Conservation (phyloP, 345 rosid genomes). For the Boechera retrofracta region DNA sequence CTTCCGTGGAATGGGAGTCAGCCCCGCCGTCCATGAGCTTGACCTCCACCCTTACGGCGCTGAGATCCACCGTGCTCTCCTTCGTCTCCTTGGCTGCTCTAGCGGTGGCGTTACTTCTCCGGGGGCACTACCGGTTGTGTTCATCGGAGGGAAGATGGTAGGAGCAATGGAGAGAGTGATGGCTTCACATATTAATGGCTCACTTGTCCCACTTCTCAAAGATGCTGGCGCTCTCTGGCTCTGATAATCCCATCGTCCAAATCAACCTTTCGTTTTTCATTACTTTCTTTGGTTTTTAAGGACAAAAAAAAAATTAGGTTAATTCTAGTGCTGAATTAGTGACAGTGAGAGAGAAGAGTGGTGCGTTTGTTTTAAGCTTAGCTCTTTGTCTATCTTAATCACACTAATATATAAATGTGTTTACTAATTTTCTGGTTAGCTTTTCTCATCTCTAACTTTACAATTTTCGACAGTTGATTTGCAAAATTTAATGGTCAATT, state of each 20-base stretch:
- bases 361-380: slow-evolving; percentile 43
- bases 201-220: slow-evolving; percentile 86
- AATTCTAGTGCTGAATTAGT: slow-evolving; percentile 27
- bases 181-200: slow-evolving; percentile 92
- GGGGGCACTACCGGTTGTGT: slow-evolving; percentile 63
- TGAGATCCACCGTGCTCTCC: slow-evolving; percentile 48
- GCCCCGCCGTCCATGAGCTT: slow-evolving; percentile 82
- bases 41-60: slow-evolving; percentile 57
- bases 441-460: slow-evolving; percentile 6
- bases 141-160: slow-evolving; percentile 84
- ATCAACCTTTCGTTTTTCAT: neutral
- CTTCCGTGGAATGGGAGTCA: slow-evolving; percentile 84
- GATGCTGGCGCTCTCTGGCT: slow-evolving; percentile 99
- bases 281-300: neutral
- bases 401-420: slow-evolving; percentile 18
- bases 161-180: slow-evolving; percentile 89
- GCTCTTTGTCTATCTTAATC: slow-evolving; percentile 42
- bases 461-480: neutral
- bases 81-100: slow-evolving; percentile 48
- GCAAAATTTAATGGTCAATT: neutral
- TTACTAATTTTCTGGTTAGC: neutral
- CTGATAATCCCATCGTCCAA: slow-evolving; percentile 35
- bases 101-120: slow-evolving; percentile 45
- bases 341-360: slow-evolving; percentile 42
- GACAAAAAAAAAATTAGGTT: slow-evolving; percentile 20